Conservation (phyloP, 148 eudicot genomes). For the Rhododendron vialii region DNA sequence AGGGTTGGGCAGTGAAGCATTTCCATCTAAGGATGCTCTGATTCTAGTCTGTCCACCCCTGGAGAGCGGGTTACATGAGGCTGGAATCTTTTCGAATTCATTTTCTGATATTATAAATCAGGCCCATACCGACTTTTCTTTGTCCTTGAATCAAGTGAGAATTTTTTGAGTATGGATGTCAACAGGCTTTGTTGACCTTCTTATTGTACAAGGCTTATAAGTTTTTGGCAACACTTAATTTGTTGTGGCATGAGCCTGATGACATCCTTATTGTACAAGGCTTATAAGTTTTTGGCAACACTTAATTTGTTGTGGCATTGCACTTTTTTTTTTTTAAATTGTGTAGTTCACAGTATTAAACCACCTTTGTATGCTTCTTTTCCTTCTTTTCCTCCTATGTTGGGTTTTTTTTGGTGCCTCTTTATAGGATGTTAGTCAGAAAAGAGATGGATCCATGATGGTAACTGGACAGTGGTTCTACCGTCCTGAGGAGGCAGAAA, state of each 20-base stretch:
- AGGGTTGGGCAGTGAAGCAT: neutral
- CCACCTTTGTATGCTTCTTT: neutral
- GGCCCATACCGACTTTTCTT: neutral
- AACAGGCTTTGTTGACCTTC: neutral
- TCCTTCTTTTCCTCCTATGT: neutral
- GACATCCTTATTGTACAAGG: neutral
- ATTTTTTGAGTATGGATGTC: neutral
- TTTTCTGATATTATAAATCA: neutral
- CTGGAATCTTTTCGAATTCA: neutral
- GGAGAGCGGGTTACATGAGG: neutral
- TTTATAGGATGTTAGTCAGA: slow-evolving; percentile 67
- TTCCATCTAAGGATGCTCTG: neutral
- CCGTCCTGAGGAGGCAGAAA: slow-evolving; percentile 96
- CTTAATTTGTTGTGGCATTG: neutral
- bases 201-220: too few relatives aligned
- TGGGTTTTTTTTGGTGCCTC: neutral
- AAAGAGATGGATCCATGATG: slow-evolving; percentile 55
- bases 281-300: neutral
- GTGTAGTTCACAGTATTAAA: neutral
- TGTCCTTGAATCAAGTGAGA: neutral
- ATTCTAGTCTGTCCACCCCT: neutral
- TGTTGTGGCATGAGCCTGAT: too few relatives aligned
- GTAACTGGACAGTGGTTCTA: slow-evolving; percentile 97
- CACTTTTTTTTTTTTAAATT: neutral
- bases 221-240: too few relatives aligned